phyloP scores from a whole-genome alignment of 164 flowering plant genomes.

The Vitis rotundifolia region DNA sequence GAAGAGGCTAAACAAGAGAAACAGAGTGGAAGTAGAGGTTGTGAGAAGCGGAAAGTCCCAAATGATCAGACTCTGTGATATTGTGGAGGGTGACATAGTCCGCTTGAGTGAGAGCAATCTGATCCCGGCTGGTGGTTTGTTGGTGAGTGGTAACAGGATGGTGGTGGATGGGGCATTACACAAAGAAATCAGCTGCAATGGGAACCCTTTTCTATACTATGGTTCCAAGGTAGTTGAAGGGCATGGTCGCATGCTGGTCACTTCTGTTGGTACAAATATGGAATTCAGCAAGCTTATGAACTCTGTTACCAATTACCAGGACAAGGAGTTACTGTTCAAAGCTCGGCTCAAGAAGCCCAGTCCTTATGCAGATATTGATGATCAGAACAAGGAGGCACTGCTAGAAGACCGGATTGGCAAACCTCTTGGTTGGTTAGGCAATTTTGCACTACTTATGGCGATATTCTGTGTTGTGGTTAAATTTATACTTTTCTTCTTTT shows the following conservation, averaged over 20 bases:
- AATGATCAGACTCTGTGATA: neutral
- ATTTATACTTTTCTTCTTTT: no score
- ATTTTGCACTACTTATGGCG: no score
- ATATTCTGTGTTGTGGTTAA: no score
- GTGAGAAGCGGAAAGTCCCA: neutral
- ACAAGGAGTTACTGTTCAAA: neutral
- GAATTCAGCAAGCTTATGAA: neutral
- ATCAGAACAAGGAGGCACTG: no score
- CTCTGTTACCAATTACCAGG: neutral
- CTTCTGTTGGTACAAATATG: neutral
- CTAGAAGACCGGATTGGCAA: no score
- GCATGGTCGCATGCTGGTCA: slow-evolving; percentile 10
- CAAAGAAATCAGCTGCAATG: neutral
- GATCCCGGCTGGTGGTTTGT: slow-evolving; percentile 18
- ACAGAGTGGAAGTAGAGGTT: slow-evolving; percentile 5
- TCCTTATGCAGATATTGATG: slow-evolving; percentile 4
- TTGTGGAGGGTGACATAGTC: slow-evolving; percentile 14
- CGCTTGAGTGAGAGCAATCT: slow-evolving; percentile 2
- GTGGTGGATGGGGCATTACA: slow-evolving; percentile 5
- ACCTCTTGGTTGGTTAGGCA: no score
- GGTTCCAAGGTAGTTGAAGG: slow-evolving; percentile 15
- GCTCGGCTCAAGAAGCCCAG: slow-evolving; percentile 6
- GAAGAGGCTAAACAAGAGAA: neutral
- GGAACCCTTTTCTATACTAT: slow-evolving; percentile 8
- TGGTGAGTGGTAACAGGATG: neutral